Percentiles rank a stretch among this genome's conserved stretches.
Evolutionary conservation across 495 filamentous ascomycete species (phyloP).

Genomic region (Penicillium mononematosum): DNA sequence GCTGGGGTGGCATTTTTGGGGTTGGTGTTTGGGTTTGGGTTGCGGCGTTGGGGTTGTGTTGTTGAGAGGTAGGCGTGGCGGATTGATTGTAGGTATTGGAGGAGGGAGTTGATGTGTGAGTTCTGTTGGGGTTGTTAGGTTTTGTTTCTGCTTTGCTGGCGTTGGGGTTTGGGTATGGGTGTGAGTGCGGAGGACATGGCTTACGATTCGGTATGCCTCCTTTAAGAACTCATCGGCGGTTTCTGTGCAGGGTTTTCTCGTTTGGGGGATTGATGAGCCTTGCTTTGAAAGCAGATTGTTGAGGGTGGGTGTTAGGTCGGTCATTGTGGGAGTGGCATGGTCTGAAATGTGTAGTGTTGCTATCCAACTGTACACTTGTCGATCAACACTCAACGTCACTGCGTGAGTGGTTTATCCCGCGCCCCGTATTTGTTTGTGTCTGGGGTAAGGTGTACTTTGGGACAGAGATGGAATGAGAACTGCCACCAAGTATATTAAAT

Average conservation of each 20-base stretch:
- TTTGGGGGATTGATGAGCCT: slow-evolving; percentile 4
- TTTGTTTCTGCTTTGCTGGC: not conserved
- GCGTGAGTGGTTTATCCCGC: slow-evolving; percentile 14
- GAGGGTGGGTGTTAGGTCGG: slow-evolving; percentile 70
- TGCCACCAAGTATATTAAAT: not conserved
- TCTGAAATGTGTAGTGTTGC: slow-evolving; percentile 2
- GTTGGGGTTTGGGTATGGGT: no score
- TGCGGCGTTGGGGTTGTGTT: slow-evolving; percentile 42
- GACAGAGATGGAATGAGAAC: not conserved
- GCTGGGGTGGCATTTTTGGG: slow-evolving; percentile 16
- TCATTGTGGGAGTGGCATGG: slow-evolving; percentile 45
- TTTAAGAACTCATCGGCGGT: slow-evolving; percentile 85
- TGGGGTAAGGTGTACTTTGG: not conserved
- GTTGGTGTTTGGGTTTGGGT: slow-evolving; percentile 26
- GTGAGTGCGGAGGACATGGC: slow-evolving; percentile 22
- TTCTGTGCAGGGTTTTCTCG: slow-evolving; percentile 38
- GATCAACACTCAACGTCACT: slow-evolving; percentile 16
- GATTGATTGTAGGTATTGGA: slow-evolving; percentile 72
- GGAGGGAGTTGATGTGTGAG: slow-evolving; percentile 75
- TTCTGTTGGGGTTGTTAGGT: slow-evolving; percentile 56
- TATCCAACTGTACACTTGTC: slow-evolving; percentile 9
- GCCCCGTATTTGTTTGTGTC: slow-evolving; percentile 1
- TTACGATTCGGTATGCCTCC: slow-evolving; percentile 91
- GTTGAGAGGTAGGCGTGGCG: slow-evolving; percentile 90
- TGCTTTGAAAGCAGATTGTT: slow-evolving; percentile 57